Percentiles rank a stretch among this genome's conserved stretches.
These are phyloP conservation scores for Annulohypoxylon maeteangense DNA, from an alignment of 495 filamentous ascomycete species.

Conservation along the genomic window DNA sequence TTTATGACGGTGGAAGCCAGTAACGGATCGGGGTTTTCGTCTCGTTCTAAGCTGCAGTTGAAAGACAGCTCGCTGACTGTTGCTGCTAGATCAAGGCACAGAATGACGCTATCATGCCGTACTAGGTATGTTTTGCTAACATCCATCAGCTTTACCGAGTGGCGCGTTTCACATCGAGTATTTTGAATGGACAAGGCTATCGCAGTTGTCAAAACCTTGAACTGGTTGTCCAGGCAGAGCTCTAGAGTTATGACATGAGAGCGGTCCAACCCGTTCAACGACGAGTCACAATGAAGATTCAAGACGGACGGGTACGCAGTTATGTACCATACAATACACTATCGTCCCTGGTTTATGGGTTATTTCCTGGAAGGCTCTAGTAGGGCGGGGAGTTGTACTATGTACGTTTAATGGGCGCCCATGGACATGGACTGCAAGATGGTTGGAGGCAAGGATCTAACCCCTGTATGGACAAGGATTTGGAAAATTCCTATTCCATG, in stretches of 20 bases:
- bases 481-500: constrained; percentile 38
- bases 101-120: constrained; percentile 10
- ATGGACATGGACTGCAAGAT: constrained; percentile 39
- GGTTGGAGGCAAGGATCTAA: constrained; percentile 37
- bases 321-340: constrained; percentile 6
- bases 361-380: constrained; percentile 23
- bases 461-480: constrained; percentile 31
- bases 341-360: constrained; percentile 1
- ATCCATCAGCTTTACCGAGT: neutral
- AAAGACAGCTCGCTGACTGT: constrained; percentile 20
- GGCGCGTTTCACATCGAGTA: neutral
- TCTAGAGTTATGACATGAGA: constrained; percentile 1
- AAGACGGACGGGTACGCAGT: neutral
- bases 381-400: constrained; percentile 4
- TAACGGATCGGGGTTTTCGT: constrained; percentile 22
- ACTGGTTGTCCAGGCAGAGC: neutral
- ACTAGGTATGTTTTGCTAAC: neutral
- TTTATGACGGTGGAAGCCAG: constrained; percentile 6
- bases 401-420: constrained; percentile 6
- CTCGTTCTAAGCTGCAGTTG: constrained; percentile 16
- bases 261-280: constrained; percentile 5
- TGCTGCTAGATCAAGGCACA: constrained; percentile 4
- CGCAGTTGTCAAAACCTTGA: neutral
- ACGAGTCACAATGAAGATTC: neutral
- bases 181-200: neutral